These are phyloP conservation scores for Tuber calosporum DNA, from an alignment of 495 filamentous ascomycete species.

Conservation along the genomic window DNA sequence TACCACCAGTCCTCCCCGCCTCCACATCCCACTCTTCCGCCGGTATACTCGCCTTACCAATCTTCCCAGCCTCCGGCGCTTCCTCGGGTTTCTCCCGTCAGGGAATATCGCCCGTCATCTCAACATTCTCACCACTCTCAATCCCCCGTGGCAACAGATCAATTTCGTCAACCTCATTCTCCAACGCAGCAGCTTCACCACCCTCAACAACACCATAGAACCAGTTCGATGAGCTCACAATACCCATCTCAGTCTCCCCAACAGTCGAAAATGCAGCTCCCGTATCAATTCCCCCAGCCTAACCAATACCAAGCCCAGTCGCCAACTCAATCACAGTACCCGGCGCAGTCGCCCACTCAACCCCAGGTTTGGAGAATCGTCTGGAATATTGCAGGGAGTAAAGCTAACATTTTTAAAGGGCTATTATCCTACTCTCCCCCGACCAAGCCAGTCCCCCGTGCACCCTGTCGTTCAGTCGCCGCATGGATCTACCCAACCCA, in stretches of 20 bases:
- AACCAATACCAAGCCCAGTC: slow-evolving; percentile 21
- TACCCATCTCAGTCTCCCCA: slow-evolving; percentile 28
- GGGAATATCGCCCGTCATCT: slow-evolving; percentile 18
- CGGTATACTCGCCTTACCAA: slow-evolving; percentile 24
- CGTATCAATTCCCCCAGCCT: slow-evolving; percentile 26
- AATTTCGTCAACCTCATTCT: slow-evolving; percentile 29
- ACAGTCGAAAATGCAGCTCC: slow-evolving; percentile 24
- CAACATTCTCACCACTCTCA: slow-evolving; percentile 30
- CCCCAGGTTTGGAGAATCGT: slow-evolving; percentile 5
- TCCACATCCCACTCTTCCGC: slow-evolving; percentile 13
- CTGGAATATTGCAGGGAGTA: neutral
- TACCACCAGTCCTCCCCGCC: slow-evolving; percentile 20
- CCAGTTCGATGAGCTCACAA: slow-evolving; percentile 26
- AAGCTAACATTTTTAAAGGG: neutral
- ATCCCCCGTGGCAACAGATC: slow-evolving; percentile 19
- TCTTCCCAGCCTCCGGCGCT: slow-evolving; percentile 15
- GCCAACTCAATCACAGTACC: slow-evolving; percentile 21
- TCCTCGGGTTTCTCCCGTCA: slow-evolving; percentile 26
- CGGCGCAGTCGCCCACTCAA: slow-evolving; percentile 11
- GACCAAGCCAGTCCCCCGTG: neutral
- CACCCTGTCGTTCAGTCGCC: neutral
- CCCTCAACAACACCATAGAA: slow-evolving; percentile 20
- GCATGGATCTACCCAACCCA: slow-evolving; percentile 6
- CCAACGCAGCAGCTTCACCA: slow-evolving; percentile 20
- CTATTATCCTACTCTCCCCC: neutral